Base-by-base conservation (phyloP, 306 rosid species). In the Vicia sativa region DNA sequence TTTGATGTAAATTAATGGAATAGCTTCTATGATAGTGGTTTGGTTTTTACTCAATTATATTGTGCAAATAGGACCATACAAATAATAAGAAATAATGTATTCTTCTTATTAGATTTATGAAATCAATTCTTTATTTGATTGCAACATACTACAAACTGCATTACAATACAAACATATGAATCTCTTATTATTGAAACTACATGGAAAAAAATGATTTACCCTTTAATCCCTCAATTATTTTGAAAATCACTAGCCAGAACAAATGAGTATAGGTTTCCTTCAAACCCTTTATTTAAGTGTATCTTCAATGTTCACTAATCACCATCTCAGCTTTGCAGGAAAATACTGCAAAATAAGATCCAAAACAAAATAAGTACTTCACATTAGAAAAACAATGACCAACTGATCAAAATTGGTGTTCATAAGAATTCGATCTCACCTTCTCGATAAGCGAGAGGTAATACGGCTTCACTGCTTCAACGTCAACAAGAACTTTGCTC, bases 381-480 rank as follows among this genome's bases (percentile, higher is more conserved):
- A 54, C 18, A 35, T 4, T 4, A 28, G 4, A 25, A 59, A 42
- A 26, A 11, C 1, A 13, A 38, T 5, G 34, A 21, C 2, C 59
- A 53, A 21, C 4, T 11, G 14, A 23, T 23, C 10, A 53, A 23
- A 6, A 21, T 4, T 52, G 7, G 1, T 2, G 34, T 52, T 53
- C 1, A 3, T 42, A 13, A 5, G 0, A 70, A 65, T 57, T 70
- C n/a, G 9, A 49, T 18, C 78, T 77, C 11, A 88, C 97, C 89
- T 89, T 91, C 26, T 84, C 81, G 72, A 85, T 84, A 15, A 91
- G 90, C 3, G 96, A 87, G 0, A 82, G 48, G 70, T 91, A 91
- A 19, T 89, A 91, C 23, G 97, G 95, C 79, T 82, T 89, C 6
- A 89, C 92, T 68, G 83, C 59, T 62, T 91, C 87, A 0, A 85